Percentiles rank a stretch among this genome's conserved stretches.
These are phyloP conservation scores for Coemansia erecta DNA, from an alignment of 192 early-diverging fungal species.

Conservation along the genomic window DNA sequence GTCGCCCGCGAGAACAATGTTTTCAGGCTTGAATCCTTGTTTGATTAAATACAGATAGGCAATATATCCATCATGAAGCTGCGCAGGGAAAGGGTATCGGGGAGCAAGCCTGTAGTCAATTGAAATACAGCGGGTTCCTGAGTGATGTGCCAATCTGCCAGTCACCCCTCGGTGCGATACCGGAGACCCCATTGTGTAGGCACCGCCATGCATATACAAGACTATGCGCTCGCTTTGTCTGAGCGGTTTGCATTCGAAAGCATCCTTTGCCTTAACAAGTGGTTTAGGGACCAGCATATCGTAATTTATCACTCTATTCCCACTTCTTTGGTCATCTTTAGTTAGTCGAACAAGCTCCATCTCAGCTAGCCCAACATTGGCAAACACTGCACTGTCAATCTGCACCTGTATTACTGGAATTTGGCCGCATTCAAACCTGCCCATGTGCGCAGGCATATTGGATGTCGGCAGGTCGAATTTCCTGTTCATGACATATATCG, in stretches of 20 bases:
- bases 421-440: constrained; percentile 4
- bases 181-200: constrained; percentile 56
- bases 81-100: constrained; percentile 54
- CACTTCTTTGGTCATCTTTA: constrained; percentile 8
- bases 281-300: constrained; percentile 24
- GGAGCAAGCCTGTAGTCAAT: constrained; percentile 50
- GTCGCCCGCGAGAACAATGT: constrained; percentile 67
- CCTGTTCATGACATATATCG: constrained; percentile 11
- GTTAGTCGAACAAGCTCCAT: constrained; percentile 15
- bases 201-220: constrained; percentile 79
- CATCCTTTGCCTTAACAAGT: background rate
- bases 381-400: constrained; percentile 21
- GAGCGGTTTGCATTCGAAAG: constrained; percentile 24
- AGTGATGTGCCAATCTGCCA: constrained; percentile 55
- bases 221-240: constrained; percentile 53
- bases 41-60: constrained; percentile 57
- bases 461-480: constrained; percentile 19
- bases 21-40: constrained; percentile 57
- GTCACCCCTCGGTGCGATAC: constrained; percentile 53
- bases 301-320: constrained; percentile 15
- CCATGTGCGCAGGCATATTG: constrained; percentile 18
- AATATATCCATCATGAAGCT: constrained; percentile 62
- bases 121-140: constrained; percentile 34
- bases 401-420: constrained; percentile 19
- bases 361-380: constrained; percentile 26